Percentiles rank a stretch among this genome's conserved stretches.
Conservation (phyloP, 2,329 filamentous ascomycete genomes). For the Penicillium fuscoglaucum region DNA sequence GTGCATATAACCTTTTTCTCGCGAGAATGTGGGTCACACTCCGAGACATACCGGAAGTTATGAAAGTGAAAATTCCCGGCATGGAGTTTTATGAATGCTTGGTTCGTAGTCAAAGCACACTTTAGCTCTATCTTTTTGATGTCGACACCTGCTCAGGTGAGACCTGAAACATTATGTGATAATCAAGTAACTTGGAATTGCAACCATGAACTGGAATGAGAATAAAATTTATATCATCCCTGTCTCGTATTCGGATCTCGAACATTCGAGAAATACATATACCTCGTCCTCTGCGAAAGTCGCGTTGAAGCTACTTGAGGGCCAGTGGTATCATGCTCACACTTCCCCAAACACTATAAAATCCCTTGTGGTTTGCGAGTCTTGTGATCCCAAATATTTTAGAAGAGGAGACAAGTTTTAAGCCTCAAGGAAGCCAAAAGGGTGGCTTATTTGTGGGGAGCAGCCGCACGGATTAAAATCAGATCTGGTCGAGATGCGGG, state of each 20-base stretch:
- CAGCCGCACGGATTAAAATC: not conserved
- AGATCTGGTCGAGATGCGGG: conserved; percentile 9
- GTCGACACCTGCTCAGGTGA: not conserved
- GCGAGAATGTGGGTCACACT: not conserved
- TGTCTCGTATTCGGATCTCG: not conserved
- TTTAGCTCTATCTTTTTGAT: not conserved
- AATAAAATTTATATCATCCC: not conserved
- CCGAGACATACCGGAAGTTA: not conserved
- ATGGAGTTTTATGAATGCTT: not conserved
- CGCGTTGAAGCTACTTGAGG: not conserved
- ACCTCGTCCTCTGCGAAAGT: not conserved
- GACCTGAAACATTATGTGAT: not conserved
- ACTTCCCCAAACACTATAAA: not conserved
- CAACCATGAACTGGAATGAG: not conserved
- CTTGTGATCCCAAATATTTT: not conserved
- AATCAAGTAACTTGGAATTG: not conserved
- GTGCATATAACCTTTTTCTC: not conserved
- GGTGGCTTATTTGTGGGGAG: not conserved
- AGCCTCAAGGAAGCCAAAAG: not conserved
- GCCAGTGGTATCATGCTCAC: not conserved
- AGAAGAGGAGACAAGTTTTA: not conserved
- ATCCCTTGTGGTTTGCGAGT: not conserved
- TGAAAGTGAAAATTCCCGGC: too few relatives aligned
- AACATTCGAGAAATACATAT: not conserved
- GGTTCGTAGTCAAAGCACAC: not conserved